Percentiles rank a stretch among this genome's conserved stretches.
phyloP scores from a whole-genome alignment of 306 rosid species.

The Malus sylvestris region DNA sequence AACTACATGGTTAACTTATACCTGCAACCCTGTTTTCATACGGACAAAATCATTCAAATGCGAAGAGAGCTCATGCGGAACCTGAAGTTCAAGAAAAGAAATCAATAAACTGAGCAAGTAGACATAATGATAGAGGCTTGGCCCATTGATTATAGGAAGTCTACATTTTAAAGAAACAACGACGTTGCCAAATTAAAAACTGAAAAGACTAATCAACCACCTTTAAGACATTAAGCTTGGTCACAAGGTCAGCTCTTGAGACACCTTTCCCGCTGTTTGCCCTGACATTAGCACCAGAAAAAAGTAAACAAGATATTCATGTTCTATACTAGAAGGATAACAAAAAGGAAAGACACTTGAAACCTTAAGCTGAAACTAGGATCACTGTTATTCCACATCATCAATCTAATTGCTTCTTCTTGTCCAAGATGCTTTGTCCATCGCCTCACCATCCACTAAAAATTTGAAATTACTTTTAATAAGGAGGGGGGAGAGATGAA shows the following conservation, averaged over 20 bases:
- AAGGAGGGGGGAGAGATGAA: not conserved
- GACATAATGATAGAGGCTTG: not conserved
- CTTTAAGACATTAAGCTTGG: conserved; percentile 55
- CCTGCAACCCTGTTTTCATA: conserved; percentile 80
- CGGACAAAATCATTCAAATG: conserved; percentile 78
- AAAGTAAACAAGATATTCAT: conserved; percentile 1
- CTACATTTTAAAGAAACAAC: not conserved
- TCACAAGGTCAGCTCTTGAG: conserved; percentile 67
- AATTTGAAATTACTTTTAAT: not conserved
- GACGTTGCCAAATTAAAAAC: not conserved
- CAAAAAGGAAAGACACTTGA: conserved; percentile 14
- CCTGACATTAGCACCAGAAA: conserved; percentile 43
- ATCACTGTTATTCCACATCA: conserved; percentile 80
- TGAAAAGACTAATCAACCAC: conserved; percentile 26
- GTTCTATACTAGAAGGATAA: not conserved
- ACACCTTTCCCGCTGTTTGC: conserved; percentile 54
- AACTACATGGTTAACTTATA: conserved; percentile 16
- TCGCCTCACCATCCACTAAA: conserved; percentile 88
- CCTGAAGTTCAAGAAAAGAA: conserved; percentile 38
- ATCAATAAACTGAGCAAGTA: not conserved
- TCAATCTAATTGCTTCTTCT: conserved; percentile 70
- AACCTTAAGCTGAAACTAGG: conserved; percentile 85
- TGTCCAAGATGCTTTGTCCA: conserved; percentile 78
- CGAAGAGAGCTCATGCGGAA: conserved; percentile 52
- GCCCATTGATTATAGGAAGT: not conserved